Evolutionary conservation across 371 early-diverging fungal species (phyloP).

Genomic region (Blakeslea trispora): DNA sequence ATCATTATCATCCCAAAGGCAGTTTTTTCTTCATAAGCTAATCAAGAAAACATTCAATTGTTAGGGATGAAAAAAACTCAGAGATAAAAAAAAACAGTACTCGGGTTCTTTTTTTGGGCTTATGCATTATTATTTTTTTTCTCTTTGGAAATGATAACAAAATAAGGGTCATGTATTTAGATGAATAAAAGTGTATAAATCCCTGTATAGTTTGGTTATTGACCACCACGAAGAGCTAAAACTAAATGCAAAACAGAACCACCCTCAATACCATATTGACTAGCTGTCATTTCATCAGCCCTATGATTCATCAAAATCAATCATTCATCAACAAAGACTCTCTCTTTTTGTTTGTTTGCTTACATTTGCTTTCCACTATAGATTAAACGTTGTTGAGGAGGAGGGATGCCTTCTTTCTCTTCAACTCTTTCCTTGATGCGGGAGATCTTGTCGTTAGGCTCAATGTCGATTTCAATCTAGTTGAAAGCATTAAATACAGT

Average conservation of each 20-base stretch:
- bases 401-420: slow-evolving; percentile 97
- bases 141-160: too few species aligned
- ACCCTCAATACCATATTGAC: slow-evolving; percentile 79
- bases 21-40: too few species aligned
- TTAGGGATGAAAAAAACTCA: too few species aligned
- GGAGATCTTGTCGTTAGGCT: slow-evolving; percentile 84
- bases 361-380: slow-evolving; percentile 95
- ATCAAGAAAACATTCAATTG: too few species aligned
- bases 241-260: slow-evolving; percentile 97
- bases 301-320: slow-evolving; percentile 54
- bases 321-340: not conserved
- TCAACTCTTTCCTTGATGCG: slow-evolving; percentile 94
- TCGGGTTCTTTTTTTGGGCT: too few species aligned
- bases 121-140: too few species aligned
- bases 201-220: slow-evolving; percentile 4
- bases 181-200: too few species aligned
- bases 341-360: slow-evolving; percentile 14
- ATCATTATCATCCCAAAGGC: too few species aligned
- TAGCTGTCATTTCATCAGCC: slow-evolving; percentile 85
- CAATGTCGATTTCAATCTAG: slow-evolving; percentile 93
- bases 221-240: slow-evolving; percentile 96
- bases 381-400: slow-evolving; percentile 94
- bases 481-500: not conserved
- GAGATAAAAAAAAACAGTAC: too few species aligned
- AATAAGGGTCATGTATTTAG: too few species aligned